Evolutionary conservation across 768 basidiomycete genomes (phyloP), one percentile per base, ranked within the genome.

Genomic region (Lactarius indigo): DNA sequence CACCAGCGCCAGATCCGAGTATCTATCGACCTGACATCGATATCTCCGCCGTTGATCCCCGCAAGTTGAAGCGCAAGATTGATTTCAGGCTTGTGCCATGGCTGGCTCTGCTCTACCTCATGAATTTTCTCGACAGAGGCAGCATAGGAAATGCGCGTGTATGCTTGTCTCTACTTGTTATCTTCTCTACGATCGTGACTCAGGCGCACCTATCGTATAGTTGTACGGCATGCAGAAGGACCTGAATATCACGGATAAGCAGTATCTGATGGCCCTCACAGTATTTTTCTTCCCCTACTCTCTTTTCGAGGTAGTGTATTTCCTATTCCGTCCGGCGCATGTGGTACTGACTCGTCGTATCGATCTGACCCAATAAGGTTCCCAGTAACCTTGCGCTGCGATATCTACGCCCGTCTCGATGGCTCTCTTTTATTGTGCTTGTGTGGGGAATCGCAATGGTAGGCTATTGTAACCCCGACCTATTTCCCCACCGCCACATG

Each of bases 251-350:
- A 82, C 80, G 7, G 85, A 89, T 71, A 82, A 78, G 57, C 87
- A 89, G 71, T 90, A 90, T 73, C 79, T 89, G 35, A 79, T 88
- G 61, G 86, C 87, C 5, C 77, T 90, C 59, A 88, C 87, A 5
- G 81, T 90, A 4, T 92, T 92, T 79, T 92, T 91, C 78, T 87
- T 90, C 64, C 86, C 87, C 10, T 92, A 88, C 73, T 80, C 89
- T 28, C 66, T 87, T 50, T 86, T 91, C 18, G 89, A 90, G 81
- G 89, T 87, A 41, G 66, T 78, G 64, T 28, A 61, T 26, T 67
- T 70, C 58, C 59, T 66, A 61, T 54, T 64, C 60, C 37, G 12
- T 5, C 57, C 47, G n/a, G 52, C 10, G 54, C n/a, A n/a, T 35
- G 50, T 47, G 31, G 39, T 23, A 37, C 54, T 65, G 39, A 47